Evolutionary conservation across 768 basidiomycete species (phyloP), one percentile per base, ranked within the genome.

Genomic region (Hygrophorus pudorinus): DNA sequence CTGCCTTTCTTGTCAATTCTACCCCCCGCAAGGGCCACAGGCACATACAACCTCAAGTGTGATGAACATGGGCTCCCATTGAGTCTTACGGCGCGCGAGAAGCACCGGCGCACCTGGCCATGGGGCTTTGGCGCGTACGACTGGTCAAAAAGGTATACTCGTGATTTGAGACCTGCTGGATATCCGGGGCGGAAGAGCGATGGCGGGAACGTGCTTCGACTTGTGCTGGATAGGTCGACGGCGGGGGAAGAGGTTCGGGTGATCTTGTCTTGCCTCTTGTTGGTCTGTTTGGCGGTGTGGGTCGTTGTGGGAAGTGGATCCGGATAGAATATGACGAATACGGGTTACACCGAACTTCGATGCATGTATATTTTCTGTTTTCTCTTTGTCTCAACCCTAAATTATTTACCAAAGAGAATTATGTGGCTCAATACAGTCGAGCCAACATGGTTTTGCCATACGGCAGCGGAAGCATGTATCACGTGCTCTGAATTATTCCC

Each of bases 201-300:
- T 3, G 70, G 69, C n/a, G 28, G 10, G n/a, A 69, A 70, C 8
- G 49, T 75, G 35, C 5, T 65, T 28, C 62, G 65, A 31, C 56
- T 84, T 47, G 44, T 81, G 24, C 52, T 74, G 24, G 83, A 85
- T 59, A 66, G 58, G 47, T 76, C 76, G 14, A 59, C 71, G 1
- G 82, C 83, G 17, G 83, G 83, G 5, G 79, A 85, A 55, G 83
- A 85, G 59, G 69, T 74, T 57, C 66, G 79, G 48, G 65, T 80
- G 69, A 66, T 79, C 30, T 17, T 73, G 38, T 76, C 78, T 52
- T 78, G 73, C 51, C 56, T 64, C 37, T 54, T 73, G 48, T 51
- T 80, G 45, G 63, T 75, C 13, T 56, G 63, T 39, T 59, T 79
- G 47, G 74, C 78, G 2, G 56, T 64, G 21, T 75, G 75, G 70